A percentile compares a stretch with the other conserved stretches of the same genome.
These are phyloP conservation scores for Entrophospora sp. DNA, from an alignment of 192 early-diverging fungal genomes.

Conservation along the genomic window DNA sequence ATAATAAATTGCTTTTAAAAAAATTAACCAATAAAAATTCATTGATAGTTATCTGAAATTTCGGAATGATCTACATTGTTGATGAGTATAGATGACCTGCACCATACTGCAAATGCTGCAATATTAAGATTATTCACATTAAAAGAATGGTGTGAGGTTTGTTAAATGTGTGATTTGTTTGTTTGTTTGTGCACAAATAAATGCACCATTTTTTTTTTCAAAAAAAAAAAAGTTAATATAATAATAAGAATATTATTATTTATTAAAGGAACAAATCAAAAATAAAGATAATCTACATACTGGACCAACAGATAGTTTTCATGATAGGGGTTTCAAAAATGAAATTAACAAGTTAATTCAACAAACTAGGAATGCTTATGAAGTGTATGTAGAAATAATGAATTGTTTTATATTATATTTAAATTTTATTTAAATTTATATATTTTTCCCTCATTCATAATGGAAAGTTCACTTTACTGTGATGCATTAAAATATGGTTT, in stretches of 20 bases:
- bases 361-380: slow-evolving; percentile 64
- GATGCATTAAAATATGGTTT: slow-evolving; percentile 87
- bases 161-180: no score
- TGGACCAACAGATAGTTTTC: slow-evolving; percentile 51
- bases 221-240: not conserved
- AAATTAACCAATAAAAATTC: no score
- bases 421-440: not conserved
- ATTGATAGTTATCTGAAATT: no score
- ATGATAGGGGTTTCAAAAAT: slow-evolving; percentile 84
- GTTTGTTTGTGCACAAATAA: no score
- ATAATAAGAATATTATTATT: slow-evolving; percentile 30
- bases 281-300: slow-evolving; percentile 37
- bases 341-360: slow-evolving; percentile 75
- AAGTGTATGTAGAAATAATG: slow-evolving; percentile 20
- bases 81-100: no score
- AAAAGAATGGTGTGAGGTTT: slow-evolving; percentile 82
- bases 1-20: no score
- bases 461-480: slow-evolving; percentile 70
- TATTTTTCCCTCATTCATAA: not conserved
- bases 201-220: no score
- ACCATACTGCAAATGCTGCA: slow-evolving; percentile 93
- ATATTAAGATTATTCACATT: slow-evolving; percentile 87
- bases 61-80: no score
- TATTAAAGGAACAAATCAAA: slow-evolving; percentile 37
- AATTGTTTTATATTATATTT: not conserved